Base-by-base conservation (phyloP, 2,329 filamentous ascomycete species). In the Ceratocystis variospora region DNA sequence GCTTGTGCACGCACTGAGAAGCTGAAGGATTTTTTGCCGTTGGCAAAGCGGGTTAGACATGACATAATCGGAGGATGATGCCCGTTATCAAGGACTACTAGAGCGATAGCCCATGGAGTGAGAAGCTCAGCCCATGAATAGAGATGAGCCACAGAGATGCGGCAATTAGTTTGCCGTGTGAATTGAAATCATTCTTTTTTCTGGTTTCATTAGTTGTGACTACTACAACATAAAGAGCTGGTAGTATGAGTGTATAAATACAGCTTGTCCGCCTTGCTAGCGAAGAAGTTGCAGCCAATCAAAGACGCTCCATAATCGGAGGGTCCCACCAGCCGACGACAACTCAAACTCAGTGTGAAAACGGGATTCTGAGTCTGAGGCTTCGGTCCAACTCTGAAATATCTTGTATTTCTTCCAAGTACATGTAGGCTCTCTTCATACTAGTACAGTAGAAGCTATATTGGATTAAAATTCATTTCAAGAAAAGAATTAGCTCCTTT, bases 281-380 rank as follows among this genome's bases (percentile, higher is more conserved):
- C 17, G 17, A 48, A 19, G 46, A 22, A 50, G n/a, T n/a, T 22
- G 71, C 84, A 87, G 7, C 84, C 85, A 68, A 87, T 81, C 57
- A 87, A 72, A 71, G 85, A 87, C 0, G 78, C 84, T 28, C 84
- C 79, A 69, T 87, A 82, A 69, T 85, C 79, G 3, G 46, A 50
- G 46, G 17, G 5, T 19, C 2, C 46, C 10, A 1, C 37, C 10
- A 12, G 10, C 17, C n/a, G n/a, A 22, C n/a, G 46, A 8, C 19
- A 22, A 50, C 15, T 19, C 15, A 48, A 19, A 19, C 45, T 19
- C 15, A 17, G 1, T 12, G 5, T 1, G 33, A 37, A 37, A 37
- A 37, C 33, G 33, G 8, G 33, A 10, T 8, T 37, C 33, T 10
- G 33, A 37, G 33, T 37, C 33, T 37, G 0, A 37, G 33, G 2